These are phyloP conservation scores for Fomitopsis palustris DNA, from an alignment of 1,284 basidiomycete genomes.

Conservation along the genomic window DNA sequence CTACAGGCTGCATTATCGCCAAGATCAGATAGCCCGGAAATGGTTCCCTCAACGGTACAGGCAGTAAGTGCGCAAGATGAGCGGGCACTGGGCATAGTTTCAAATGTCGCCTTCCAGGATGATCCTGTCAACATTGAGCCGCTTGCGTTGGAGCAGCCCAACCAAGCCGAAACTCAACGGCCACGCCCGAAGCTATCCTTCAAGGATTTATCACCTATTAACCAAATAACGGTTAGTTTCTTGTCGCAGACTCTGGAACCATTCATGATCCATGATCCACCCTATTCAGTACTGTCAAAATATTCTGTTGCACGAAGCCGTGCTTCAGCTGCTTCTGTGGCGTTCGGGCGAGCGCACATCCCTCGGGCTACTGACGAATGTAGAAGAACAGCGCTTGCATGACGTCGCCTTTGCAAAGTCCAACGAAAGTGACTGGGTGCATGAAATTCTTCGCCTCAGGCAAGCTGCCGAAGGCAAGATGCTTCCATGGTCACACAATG, in stretches of 20 bases:
- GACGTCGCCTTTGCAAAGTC: slow-evolving; percentile 42
- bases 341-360: slow-evolving; percentile 52
- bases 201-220: slow-evolving; percentile 47
- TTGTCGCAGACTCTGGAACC: not conserved
- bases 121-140: not conserved
- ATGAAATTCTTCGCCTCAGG: slow-evolving; percentile 46
- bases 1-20: not conserved
- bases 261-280: not conserved
- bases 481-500: slow-evolving; percentile 12
- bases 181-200: slow-evolving; percentile 32
- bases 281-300: slow-evolving; percentile 60
- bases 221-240: slow-evolving; percentile 49
- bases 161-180: not conserved
- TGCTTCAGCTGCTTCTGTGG: slow-evolving; percentile 70
- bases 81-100: not conserved
- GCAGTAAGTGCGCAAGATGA: not conserved
- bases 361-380: slow-evolving; percentile 40
- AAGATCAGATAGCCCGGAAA: not conserved
- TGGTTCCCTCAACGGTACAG: not conserved
- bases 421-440: slow-evolving; percentile 62
- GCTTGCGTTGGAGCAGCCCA: not conserved
- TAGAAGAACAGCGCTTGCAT: slow-evolving; percentile 55
- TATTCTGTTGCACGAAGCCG: slow-evolving; percentile 63
- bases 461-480: slow-evolving; percentile 21
- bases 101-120: not conserved